Percentiles rank a stretch among this genome's conserved stretches.
Conservation (phyloP, 192 early-diverging fungal species). For the Backusella tuberculispora region DNA sequence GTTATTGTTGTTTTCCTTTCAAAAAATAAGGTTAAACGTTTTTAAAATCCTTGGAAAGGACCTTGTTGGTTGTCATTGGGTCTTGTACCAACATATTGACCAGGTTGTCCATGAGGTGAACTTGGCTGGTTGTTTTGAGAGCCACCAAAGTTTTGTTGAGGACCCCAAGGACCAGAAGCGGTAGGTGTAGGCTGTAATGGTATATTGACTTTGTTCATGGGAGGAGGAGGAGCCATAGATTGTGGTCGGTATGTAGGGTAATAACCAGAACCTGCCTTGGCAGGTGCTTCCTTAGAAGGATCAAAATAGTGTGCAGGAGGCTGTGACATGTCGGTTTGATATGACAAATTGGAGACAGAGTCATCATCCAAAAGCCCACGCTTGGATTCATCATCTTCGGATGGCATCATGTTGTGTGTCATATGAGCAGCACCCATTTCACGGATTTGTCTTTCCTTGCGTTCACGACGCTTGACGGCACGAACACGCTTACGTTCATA, state of each 20-base stretch:
- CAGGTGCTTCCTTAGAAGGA: slow-evolving; percentile 44
- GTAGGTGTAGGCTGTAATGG: slow-evolving; percentile 30
- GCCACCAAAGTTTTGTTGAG: slow-evolving; percentile 24
- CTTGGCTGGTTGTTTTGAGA: slow-evolving; percentile 19
- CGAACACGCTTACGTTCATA: slow-evolving; percentile 79
- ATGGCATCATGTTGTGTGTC: slow-evolving; percentile 9
- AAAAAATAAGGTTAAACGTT: background rate
- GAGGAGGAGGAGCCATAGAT: slow-evolving; percentile 11
- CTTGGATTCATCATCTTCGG: slow-evolving; percentile 21
- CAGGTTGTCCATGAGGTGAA: slow-evolving; percentile 9
- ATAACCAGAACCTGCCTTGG: slow-evolving; percentile 38
- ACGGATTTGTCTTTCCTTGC: slow-evolving; percentile 43
- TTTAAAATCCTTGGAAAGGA: slow-evolving; percentile 24
- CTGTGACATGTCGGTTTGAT: background rate
- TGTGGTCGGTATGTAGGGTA: slow-evolving; percentile 40
- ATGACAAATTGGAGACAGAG: slow-evolving; percentile 24
- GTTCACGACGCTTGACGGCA: slow-evolving; percentile 70
- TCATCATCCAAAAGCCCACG: slow-evolving; percentile 28
- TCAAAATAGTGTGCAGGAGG: slow-evolving; percentile 40
- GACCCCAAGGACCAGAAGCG: slow-evolving; percentile 29
- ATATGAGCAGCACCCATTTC: slow-evolving; percentile 27
- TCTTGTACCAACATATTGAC: slow-evolving; percentile 11
- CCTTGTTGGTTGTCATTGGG: background rate
- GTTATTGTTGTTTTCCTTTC: slow-evolving; percentile 9
- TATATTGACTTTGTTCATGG: slow-evolving; percentile 20